Conservation (phyloP, 78 protist species). For the Pigoraptor vietnamica region DNA sequence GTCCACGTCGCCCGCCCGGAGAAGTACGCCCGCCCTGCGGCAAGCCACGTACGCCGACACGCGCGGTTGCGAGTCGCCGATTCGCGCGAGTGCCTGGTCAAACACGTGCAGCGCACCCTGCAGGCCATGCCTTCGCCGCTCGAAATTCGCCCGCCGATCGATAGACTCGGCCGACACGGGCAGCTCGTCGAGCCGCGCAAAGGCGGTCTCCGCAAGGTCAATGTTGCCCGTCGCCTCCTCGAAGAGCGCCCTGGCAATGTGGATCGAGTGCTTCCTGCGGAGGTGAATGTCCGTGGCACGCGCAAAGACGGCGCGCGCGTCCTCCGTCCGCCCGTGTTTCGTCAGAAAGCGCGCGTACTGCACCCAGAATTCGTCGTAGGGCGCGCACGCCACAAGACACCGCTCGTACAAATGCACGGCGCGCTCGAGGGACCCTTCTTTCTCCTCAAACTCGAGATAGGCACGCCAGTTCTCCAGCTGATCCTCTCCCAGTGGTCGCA, state of each 20-base stretch:
- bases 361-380: constrained; percentile 11
- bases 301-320: not conserved
- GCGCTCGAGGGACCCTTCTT: not conserved
- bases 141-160: not conserved
- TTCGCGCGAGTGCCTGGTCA: not conserved
- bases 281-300: not conserved
- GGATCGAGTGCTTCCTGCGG: not conserved
- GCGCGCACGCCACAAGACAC: constrained; percentile 3
- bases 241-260: not conserved
- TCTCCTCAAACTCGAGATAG: not conserved
- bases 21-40: not conserved
- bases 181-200: not conserved
- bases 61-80: not conserved
- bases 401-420: not conserved
- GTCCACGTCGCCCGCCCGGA: not conserved
- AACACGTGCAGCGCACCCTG: not conserved
- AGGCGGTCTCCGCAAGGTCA: not conserved
- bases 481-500: not conserved
- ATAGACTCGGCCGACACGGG: not conserved
- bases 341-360: not conserved
- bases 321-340: not conserved
- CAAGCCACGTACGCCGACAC: not conserved
- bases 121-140: not conserved
- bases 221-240: not conserved
- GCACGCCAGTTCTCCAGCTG: not conserved